Evolutionary conservation across 257 asterid genomes (phyloP), one percentile per base, ranked within the genome.

Genomic region (Solanum medicagineum): DNA sequence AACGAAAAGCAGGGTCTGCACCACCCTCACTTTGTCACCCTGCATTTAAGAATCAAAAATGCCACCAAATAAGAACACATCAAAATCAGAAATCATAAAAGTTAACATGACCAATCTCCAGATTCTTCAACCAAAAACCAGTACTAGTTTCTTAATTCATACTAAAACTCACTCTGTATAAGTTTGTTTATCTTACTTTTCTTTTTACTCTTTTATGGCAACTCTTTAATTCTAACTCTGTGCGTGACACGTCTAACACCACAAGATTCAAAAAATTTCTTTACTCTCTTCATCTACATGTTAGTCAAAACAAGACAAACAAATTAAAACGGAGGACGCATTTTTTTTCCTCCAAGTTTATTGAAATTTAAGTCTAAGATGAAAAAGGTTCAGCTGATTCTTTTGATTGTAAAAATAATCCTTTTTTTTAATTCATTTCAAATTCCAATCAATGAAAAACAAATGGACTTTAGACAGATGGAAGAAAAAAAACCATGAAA

Each of bases 21-120:
- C 95, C 75, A 95, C 98, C 88, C 97, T 94, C 91, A 94, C 95
- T 89, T 93, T 96, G 86, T 95, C 99, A 89, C 88, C 93, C 99
- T 96, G 88, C 24, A 40, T 84, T 80, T 26, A 51, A 53, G 65
- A 51, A 79, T 53, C 0, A 79, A 53, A 53, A 79, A 79, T 51
- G 6, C 10, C 83, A 51, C n/a, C 83, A 79, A 79, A 79, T 47
- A 53, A 26, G 47, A 77, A 16, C 42, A 51, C 29, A 26, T 53
- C 79, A 63, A 55, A 47, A 80, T 84, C 42, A 36, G 20, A 54
- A 47, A 63, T 1, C 60, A 81, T 42, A 65, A 53, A 69, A 49
- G 45, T 17, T 8, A 29, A 6, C 32, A 29, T 79, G 40, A 7
- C 6, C 19, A 32, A 49, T 14, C 44, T 49, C 15, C 83, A 26